Evolutionary conservation across 1,284 basidiomycete species (phyloP).

Genomic region (Abortiporus biennis): DNA sequence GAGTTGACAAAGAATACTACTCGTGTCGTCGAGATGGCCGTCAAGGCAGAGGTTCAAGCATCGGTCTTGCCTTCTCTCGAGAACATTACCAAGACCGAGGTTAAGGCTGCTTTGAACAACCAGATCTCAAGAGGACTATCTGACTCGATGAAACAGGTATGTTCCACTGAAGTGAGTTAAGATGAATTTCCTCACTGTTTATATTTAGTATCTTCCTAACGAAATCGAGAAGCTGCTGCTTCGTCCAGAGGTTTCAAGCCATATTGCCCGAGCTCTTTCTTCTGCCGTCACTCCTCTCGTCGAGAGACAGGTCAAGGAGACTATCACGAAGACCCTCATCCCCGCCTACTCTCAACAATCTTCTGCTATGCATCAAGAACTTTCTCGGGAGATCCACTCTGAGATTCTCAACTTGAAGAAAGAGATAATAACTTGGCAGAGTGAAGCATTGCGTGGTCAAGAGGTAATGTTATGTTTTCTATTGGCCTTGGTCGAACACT

Average conservation of each 20-base stretch:
- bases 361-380: slow-evolving; percentile 67
- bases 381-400: slow-evolving; percentile 63
- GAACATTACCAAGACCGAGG: slow-evolving; percentile 71
- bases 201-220: slow-evolving; percentile 54
- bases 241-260: slow-evolving; percentile 68
- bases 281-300: slow-evolving; percentile 63
- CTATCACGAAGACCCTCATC: slow-evolving; percentile 64
- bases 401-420: slow-evolving; percentile 73
- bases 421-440: slow-evolving; percentile 73
- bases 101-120: slow-evolving; percentile 66
- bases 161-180: slow-evolving; percentile 15
- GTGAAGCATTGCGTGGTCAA: slow-evolving; percentile 65
- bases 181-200: slow-evolving; percentile 8
- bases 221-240: slow-evolving; percentile 74
- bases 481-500: slow-evolving; percentile 5
- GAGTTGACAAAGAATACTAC: slow-evolving; percentile 82
- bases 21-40: slow-evolving; percentile 77
- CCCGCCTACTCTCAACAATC: slow-evolving; percentile 70
- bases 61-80: slow-evolving; percentile 76
- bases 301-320: slow-evolving; percentile 75
- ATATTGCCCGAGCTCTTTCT: slow-evolving; percentile 68
- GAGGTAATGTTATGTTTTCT: slow-evolving; percentile 44
- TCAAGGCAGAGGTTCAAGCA: slow-evolving; percentile 74
- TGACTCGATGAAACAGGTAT: slow-evolving; percentile 67
- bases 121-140: slow-evolving; percentile 68